A percentile compares a stretch with the other conserved stretches of the same genome.
phyloP scores from a whole-genome alignment of 768 basidiomycete genomes.

The Lentinula guzmanii region DNA sequence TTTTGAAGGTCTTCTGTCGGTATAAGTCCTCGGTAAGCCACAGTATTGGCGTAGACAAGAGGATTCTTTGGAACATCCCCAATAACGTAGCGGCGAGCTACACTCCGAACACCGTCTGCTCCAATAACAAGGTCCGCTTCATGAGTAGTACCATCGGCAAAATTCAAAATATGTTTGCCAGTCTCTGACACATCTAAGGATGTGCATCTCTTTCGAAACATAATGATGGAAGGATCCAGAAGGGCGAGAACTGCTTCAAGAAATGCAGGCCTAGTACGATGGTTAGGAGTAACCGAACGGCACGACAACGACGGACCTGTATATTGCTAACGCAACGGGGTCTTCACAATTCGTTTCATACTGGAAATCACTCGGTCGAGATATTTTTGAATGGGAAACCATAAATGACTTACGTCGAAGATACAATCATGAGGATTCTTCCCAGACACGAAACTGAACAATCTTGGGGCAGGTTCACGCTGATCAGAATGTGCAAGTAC shows the following conservation, averaged over 20 bases:
- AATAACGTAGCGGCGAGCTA: constrained; percentile 30
- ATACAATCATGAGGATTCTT: constrained; percentile 33
- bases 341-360: constrained; percentile 16
- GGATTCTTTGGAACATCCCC: constrained; percentile 17
- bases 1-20: constrained; percentile 29
- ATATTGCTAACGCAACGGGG: constrained; percentile 37
- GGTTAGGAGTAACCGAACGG: background rate
- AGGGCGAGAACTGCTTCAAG: constrained; percentile 40
- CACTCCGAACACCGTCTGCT: constrained; percentile 22
- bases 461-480: constrained; percentile 18
- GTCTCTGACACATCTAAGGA: constrained; percentile 20
- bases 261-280: constrained; percentile 38
- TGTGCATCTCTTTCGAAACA: constrained; percentile 47
- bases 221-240: constrained; percentile 32
- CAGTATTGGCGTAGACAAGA: constrained; percentile 37
- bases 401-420: constrained; percentile 30
- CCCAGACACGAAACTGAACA: constrained; percentile 39
- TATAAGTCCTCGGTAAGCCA: constrained; percentile 45
- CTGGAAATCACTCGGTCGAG: background rate
- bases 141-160: constrained; percentile 41
- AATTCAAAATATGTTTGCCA: constrained; percentile 30
- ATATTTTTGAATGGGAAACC: background rate
- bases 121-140: constrained; percentile 45
- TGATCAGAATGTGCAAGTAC: constrained; percentile 33
- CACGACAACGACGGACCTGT: constrained; percentile 26